Base-by-base conservation (phyloP, 164 flowering plant species). In the Umbellularia californica region DNA sequence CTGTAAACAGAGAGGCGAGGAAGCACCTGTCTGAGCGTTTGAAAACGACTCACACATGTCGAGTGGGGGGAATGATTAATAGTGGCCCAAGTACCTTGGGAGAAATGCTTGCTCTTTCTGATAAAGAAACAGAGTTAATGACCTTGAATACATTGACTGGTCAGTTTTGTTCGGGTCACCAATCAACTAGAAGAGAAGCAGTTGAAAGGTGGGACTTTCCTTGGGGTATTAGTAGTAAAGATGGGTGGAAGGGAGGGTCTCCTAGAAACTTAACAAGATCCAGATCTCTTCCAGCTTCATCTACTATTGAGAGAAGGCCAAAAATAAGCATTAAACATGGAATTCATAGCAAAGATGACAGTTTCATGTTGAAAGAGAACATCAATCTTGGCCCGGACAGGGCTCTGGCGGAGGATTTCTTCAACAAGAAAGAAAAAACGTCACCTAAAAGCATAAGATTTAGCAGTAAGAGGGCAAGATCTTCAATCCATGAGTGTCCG, bases 41-140 rank as follows among this genome's bases (percentile, higher is more conserved):
- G 96, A 92, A 87, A 74, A 78, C 81, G 84, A 81, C 86, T 64
- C 87, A 79, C 50, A 79, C 78, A 71, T 82, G 73, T 75, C 89
- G 86, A 77, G 87, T 87, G 28, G 60, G 67, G 67, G 82, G 83
- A 70, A 66, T 71, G 17, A 71, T 64, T 65, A 67, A 79, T 65
- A 80, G 85, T 74, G 82, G 92, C 58, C 33, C 70, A 51, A 89
- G 84, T 83, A 95, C 98, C 5, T 76, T 95, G 27, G 97, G 86
- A 58, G 98, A 93, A 79, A 95, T 93, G 98, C 97, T 93, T 80
- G 84, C 90, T 50, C 60, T 80, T 35, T 81, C 92, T 51, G 93
- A 88, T 28, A 75, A 77, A 76, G 87, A 85, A 73, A 73, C 28
- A 19, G 76, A 68, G 73, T 65, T 77, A 2, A 72, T 50, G 55